These are phyloP conservation scores for Pilatotrama ljubarskyi DNA, from an alignment of 768 basidiomycete species.

Conservation along the genomic window DNA sequence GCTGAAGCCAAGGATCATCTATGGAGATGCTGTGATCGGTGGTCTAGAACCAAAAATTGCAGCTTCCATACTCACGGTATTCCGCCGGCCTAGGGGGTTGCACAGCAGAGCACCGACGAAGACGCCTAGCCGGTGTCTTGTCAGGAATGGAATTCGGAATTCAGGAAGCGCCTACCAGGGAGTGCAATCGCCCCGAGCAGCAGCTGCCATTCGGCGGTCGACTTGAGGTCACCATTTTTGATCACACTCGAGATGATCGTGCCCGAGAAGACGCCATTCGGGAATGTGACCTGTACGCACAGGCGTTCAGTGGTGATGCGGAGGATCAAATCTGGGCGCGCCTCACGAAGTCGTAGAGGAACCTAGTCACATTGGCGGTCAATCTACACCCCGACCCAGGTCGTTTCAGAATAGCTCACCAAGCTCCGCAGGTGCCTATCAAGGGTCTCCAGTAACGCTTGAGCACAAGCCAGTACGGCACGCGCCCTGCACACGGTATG, in stretches of 20 bases:
- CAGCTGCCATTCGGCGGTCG: conserved; percentile 71
- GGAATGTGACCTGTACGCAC: conserved; percentile 58
- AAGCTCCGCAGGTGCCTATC: conserved; percentile 73
- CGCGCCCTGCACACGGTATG: conserved; percentile 37
- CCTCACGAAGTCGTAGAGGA: conserved; percentile 66
- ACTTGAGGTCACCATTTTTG: conserved; percentile 51
- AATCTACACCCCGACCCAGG: neutral
- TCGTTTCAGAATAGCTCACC: conserved; percentile 39
- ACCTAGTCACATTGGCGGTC: conserved; percentile 42
- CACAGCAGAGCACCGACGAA: conserved; percentile 42
- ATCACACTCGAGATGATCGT: conserved; percentile 70
- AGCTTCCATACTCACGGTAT: conserved; percentile 44
- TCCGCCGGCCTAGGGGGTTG: conserved; percentile 56
- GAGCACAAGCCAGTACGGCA: conserved; percentile 62
- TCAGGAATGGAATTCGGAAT: conserved; percentile 21
- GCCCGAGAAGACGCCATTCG: conserved; percentile 69
- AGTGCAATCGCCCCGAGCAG: conserved; percentile 60
- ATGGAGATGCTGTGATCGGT: neutral
- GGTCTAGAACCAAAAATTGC: neutral
- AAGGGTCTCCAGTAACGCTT: conserved; percentile 67
- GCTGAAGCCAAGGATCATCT: conserved; percentile 70
- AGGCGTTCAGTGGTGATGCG: neutral
- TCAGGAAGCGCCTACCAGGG: conserved; percentile 47
- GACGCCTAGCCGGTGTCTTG: conserved; percentile 27
- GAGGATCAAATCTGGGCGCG: neutral